Evolutionary conservation across 495 filamentous ascomycete species (phyloP), one percentile per base, ranked within the genome.

Genomic region (Cercophora newfieldiana): DNA sequence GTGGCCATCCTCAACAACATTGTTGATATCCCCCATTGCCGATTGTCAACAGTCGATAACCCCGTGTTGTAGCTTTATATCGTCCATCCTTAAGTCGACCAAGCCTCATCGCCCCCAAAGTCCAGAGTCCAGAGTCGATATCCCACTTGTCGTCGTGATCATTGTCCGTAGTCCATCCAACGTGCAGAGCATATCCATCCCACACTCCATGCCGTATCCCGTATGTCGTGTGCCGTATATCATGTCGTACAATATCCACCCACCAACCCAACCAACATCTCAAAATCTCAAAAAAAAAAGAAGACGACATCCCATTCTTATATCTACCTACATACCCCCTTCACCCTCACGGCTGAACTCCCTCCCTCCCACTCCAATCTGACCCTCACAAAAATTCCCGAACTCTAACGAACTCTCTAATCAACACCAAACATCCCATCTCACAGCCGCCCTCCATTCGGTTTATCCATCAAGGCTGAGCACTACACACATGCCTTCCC

Each of bases 261-360:
- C 19, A 26, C 14, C 51, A 28, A 10, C 51, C 7, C 8, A 18
- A 28, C 51, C 51, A 55, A 26, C 14, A 55, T 7, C 22, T 24
- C 22, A 55, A 55, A 26, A 5, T 26, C 51, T 24, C 5, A 22
- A n/a, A 0, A 10, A 53, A 8, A 25, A 53, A 19, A 53, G 26
- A 28, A 55, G 51, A 28, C 22, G 51, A 10, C 21, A 55, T 55
- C 51, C 51, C 51, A 55, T 55, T 55, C 51, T 55, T 55, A 55
- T 55, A 55, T 55, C 51, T 55, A 55, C 21, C 10, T 24, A 12
- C 21, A n/a, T 26, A 26, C 51, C 24, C 49, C 19, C 24, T n/a
- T 10, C 49, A 53, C 49, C 22, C 51, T 28, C 22, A 28, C 51
- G 51, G 51, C 49, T 53, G 49, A 53, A 14, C 22, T 55, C 51